Base-by-base conservation (phyloP, 768 basidiomycete species). In the Lyophyllum shimeji region DNA sequence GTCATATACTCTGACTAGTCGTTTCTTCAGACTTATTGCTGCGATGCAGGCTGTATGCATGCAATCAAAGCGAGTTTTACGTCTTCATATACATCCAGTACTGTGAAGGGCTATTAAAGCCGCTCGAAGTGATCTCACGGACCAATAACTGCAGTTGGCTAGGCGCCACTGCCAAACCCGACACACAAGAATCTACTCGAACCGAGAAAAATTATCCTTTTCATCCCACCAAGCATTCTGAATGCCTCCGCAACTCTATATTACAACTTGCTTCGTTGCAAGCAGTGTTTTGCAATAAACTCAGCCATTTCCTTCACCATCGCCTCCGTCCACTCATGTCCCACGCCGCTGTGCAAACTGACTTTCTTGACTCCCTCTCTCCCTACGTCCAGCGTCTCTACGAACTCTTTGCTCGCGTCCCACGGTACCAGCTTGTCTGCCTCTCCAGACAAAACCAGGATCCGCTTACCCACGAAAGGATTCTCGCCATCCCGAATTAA, bases 361-460 rank as follows among this genome's bases (percentile, higher is more conserved):
- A 82, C 76, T 57, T 80, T 76, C 67, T 87, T 88, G 46, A 75
- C 68, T 3, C 88, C 90, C 0, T 68, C 56, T 9, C 55, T 44
- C 0, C 86, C 86, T 0, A 84, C 81, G 33, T 80, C 73, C 29
- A 91, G 66, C 0, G 60, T 67, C 1, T 50, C 76, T 0, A 89
- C 81, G 68, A 89, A 89, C 17, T 70, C 67, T 59, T 77, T 46
- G 53, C 83, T 82, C 17, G 79, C 75, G n/a, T 63, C 61, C 79
- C 83, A 85, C 11, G 89, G 90, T 17, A 93, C 91, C 15, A 89
- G 63, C 42, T 63, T 70, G 68, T 95, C 92, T 20, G 71, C 75
- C 53, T 61, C 80, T 0, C 91, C 92, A 0, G 85, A 84, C 3
- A 95, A 68, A 2, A 89, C 84, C 5, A 95, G 76, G 13, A 95